A percentile compares a stretch with the other conserved stretches of the same genome.
Evolutionary conservation across 2,329 filamentous ascomycete genomes (phyloP).

Genomic region (Ophiocordyceps camponoti-leonardi): DNA sequence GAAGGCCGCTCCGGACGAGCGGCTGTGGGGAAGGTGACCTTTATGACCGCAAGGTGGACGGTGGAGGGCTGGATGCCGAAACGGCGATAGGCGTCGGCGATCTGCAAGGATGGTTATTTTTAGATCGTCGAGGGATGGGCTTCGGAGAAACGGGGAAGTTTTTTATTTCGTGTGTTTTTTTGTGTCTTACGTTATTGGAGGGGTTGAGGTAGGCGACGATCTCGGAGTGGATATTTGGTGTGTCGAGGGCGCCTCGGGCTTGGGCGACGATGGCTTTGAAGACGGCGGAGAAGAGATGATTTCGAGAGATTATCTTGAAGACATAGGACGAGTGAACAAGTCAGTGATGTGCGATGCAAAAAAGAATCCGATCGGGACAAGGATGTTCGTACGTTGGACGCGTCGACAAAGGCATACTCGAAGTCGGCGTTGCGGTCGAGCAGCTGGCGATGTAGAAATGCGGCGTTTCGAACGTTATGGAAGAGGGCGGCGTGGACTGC

Average conservation of each 20-base stretch:
- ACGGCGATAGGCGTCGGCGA: constrained; percentile 76
- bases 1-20: constrained; percentile 22
- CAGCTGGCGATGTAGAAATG: constrained; percentile 66
- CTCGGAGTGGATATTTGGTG: constrained; percentile 77
- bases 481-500: constrained; percentile 62
- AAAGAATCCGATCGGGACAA: not conserved
- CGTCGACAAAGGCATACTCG: constrained; percentile 90
- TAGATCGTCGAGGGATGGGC: not conserved
- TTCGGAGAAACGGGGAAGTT: not conserved
- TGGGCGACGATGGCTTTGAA: constrained; percentile 61
- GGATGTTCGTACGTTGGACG: constrained; percentile 43
- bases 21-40: constrained; percentile 42
- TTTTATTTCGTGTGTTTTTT: too few species aligned
- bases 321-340: not conserved
- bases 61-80: constrained; percentile 66
- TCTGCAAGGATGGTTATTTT: constrained; percentile 30
- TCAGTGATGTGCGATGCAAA: not conserved
- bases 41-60: constrained; percentile 60
- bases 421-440: constrained; percentile 70
- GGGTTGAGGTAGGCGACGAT: constrained; percentile 66
- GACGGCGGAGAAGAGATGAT: constrained; percentile 57
- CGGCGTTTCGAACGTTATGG: constrained; percentile 56
- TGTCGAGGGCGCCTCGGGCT: constrained; percentile 46
- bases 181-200: constrained; percentile 53
- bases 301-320: constrained; percentile 47